These are phyloP conservation scores for Pichia manshurica DNA, from an alignment of 805 yeast genomes.

Conservation along the genomic window DNA sequence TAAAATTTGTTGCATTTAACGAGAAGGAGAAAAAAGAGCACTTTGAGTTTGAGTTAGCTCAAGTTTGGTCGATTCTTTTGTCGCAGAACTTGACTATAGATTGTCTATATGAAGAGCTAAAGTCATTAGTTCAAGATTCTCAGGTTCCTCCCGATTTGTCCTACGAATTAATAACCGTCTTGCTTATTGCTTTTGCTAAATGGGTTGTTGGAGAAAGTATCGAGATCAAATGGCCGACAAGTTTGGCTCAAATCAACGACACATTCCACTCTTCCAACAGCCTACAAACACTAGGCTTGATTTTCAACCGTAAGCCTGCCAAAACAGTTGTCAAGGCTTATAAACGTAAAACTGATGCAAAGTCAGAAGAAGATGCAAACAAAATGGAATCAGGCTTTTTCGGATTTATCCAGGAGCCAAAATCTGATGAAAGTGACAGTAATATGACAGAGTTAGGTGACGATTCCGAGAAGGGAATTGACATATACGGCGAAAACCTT, in stretches of 20 bases:
- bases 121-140: constrained; percentile 11
- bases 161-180: constrained; percentile 21
- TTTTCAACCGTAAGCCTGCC: constrained; percentile 21
- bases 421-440: constrained; percentile 12
- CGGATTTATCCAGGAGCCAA: constrained; percentile 29
- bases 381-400: constrained; percentile 26
- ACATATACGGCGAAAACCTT: constrained; percentile 20
- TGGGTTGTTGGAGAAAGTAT: constrained; percentile 18
- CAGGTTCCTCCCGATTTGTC: constrained; percentile 5
- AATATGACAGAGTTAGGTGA: background rate
- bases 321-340: constrained; percentile 6
- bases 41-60: constrained; percentile 20
- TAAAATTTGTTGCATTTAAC: constrained; percentile 2
- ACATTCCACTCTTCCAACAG: background rate
- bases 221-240: constrained; percentile 19
- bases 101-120: constrained; percentile 21
- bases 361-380: constrained; percentile 8
- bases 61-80: constrained; percentile 14
- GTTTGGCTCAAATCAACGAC: constrained; percentile 17
- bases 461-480: constrained; percentile 3
- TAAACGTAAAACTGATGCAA: background rate
- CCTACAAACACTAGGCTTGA: constrained; percentile 5
- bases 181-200: constrained; percentile 23
- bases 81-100: constrained; percentile 15
- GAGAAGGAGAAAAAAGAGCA: constrained; percentile 2